A percentile compares a stretch with the other conserved stretches of the same genome.
Evolutionary conservation across 805 yeast genomes (phyloP).

Genomic region (Candida morakotiae): DNA sequence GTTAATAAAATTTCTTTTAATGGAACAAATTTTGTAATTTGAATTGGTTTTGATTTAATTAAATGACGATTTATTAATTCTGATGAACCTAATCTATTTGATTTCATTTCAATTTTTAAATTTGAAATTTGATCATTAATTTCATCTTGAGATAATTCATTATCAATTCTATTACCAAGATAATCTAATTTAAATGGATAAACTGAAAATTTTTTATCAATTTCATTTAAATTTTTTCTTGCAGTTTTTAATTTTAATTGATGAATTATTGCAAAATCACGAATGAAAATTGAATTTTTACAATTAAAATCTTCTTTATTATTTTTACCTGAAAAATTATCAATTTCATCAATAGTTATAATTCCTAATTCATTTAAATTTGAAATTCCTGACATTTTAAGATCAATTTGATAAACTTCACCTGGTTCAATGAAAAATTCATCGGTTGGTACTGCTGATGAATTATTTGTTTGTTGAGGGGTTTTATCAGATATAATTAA

Average conservation of each 20-base stretch:
- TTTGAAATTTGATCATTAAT: conserved; percentile 37
- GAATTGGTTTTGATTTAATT: conserved; percentile 69
- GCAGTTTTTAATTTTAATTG: conserved; percentile 72
- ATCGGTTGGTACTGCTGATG: conserved; percentile 65
- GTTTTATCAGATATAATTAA: conserved; percentile 11
- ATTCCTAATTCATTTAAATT: conserved; percentile 58
- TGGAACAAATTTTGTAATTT: conserved; percentile 70
- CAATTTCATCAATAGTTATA: conserved; percentile 63
- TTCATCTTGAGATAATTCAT: conserved; percentile 18
- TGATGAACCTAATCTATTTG: conserved; percentile 68
- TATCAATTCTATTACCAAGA: conserved; percentile 62
- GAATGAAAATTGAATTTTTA: conserved; percentile 68
- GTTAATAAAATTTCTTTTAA: conserved; percentile 58
- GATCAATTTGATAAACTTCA: conserved; percentile 82
- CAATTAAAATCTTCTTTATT: conserved; percentile 51
- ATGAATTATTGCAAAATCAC: conserved; percentile 84
- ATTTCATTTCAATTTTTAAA: conserved; percentile 53
- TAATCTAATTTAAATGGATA: conserved; percentile 87
- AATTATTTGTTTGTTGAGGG: conserved; percentile 18
- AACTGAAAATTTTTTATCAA: conserved; percentile 76
- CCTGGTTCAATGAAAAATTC: conserved; percentile 73
- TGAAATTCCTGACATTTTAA: conserved; percentile 68
- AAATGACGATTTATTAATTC: conserved; percentile 80
- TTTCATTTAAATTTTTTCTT: conserved; percentile 61
- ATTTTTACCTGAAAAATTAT: conserved; percentile 59